Percentiles rank a stretch among this genome's conserved stretches.
Evolutionary conservation across 2,329 filamentous ascomycete species (phyloP).

Genomic region (Fusarium nematophilum): DNA sequence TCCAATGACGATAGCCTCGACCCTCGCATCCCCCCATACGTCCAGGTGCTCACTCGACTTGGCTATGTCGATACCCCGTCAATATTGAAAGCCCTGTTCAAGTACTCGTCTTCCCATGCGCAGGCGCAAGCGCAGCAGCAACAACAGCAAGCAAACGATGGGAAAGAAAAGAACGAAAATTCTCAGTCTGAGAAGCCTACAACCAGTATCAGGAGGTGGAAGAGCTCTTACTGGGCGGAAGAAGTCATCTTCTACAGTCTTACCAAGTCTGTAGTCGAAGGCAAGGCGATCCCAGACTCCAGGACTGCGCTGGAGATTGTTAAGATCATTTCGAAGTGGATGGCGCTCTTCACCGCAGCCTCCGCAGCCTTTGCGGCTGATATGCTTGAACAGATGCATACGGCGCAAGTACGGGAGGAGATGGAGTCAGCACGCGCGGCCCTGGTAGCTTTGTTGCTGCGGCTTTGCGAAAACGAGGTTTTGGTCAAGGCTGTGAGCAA

Average conservation of each 20-base stretch:
- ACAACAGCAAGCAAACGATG: constrained; percentile 22
- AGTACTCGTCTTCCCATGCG: constrained; percentile 65
- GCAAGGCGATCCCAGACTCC: constrained; percentile 57
- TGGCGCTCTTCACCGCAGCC: constrained; percentile 66
- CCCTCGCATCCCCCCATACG: constrained; percentile 68
- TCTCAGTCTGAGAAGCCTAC: constrained; percentile 28
- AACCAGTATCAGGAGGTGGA: constrained; percentile 61
- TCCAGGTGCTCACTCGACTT: constrained; percentile 65
- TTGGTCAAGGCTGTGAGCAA: constrained; percentile 66
- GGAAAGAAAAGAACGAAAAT: constrained; percentile 38
- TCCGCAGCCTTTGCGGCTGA: constrained; percentile 61
- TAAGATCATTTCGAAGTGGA: constrained; percentile 66
- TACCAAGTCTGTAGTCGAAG: constrained; percentile 81
- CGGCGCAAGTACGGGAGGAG: constrained; percentile 62
- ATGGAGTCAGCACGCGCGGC: constrained; percentile 71
- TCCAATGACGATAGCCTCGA: constrained; percentile 64
- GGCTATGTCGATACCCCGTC: constrained; percentile 65
- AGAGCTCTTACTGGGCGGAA: constrained; percentile 72
- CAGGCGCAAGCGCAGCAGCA: constrained; percentile 37
- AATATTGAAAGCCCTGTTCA: constrained; percentile 66
- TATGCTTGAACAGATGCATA: constrained; percentile 58
- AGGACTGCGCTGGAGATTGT: constrained; percentile 63
- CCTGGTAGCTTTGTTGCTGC: constrained; percentile 71
- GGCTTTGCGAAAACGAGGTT: constrained; percentile 68
- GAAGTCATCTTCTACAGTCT: constrained; percentile 95